Base-by-base conservation (phyloP, 805 yeast species). In the Metschnikowia baotianmanensis region DNA sequence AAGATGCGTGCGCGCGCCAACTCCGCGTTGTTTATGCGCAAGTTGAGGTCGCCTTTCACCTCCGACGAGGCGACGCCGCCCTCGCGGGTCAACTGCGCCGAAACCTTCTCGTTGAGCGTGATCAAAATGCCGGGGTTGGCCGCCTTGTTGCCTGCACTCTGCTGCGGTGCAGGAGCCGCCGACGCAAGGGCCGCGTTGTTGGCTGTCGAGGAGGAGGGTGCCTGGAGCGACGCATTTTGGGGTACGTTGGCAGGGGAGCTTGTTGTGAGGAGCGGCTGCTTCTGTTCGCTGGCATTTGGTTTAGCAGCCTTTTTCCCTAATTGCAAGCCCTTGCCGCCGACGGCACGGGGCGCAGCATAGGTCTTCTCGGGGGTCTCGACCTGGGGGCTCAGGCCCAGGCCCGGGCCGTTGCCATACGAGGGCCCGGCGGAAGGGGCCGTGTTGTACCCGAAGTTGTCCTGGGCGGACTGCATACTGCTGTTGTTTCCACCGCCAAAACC, bases 21-120 rank as follows among this genome's bases (percentile, higher is more conserved):
- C 28, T 73, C 77, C n/a, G 84, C 70, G 55, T 89, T 78, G 61
- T 84, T 89, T 48, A 93, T 80, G 60, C 96, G 82, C 59, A 93
- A 71, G 65, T 88, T 95, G 52, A 91, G 71, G 52, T 86, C 95
- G 63, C 99, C 98, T 64, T 87, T 87, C 43, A 89, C 77, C 59
- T 90, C 96, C 31, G 87, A 78, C 16, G 79, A 66, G 16, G 52
- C 40, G 38, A 86, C 62, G 0, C 82, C 72, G 34, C 98, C 98
- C 52, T 91, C 97, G 58, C 97, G 82, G 10, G 83, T 68, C 45
- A 91, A 74, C 52, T 81, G 82, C 4, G 93, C 93, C 22, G 81
- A 72, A 43, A 89, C 72, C 52, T 82, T 80, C 66, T 91, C 98
- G 57, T 80, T 81, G 33, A 88, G 67, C 6, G 85, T 71, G 47